Evolutionary conservation across 129 eudicot genomes (phyloP).

Genomic region (Escallonia rubra): DNA sequence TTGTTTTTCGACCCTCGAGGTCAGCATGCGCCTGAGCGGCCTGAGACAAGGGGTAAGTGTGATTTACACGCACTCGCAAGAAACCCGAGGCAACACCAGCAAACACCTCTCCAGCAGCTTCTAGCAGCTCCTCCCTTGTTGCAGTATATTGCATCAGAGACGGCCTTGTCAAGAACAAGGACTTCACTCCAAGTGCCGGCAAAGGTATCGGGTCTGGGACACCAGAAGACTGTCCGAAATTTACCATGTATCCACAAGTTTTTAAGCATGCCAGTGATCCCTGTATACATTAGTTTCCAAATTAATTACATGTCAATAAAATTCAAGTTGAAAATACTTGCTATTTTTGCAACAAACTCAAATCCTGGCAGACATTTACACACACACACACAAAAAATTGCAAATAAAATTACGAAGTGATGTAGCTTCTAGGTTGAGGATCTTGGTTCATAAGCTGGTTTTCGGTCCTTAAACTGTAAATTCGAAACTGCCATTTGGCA

Average conservation of each 20-base stretch:
- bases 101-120: slow-evolving; percentile 44
- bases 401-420: too few species aligned
- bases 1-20: slow-evolving; percentile 51
- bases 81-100: slow-evolving; percentile 41
- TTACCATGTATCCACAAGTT: slow-evolving; percentile 56
- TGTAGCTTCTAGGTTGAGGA: too few species aligned
- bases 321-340: too few species aligned
- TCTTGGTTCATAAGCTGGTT: too few species aligned
- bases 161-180: slow-evolving; percentile 53
- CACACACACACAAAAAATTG: too few species aligned
- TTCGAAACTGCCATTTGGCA: too few species aligned
- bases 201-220: slow-evolving; percentile 50
- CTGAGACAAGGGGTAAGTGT: slow-evolving; percentile 46
- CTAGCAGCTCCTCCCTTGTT: slow-evolving; percentile 45
- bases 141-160: slow-evolving; percentile 34
- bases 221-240: slow-evolving; percentile 60
- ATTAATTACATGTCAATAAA: background rate
- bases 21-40: slow-evolving; percentile 65
- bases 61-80: slow-evolving; percentile 47
- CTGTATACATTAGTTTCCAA: slow-evolving; percentile 14
- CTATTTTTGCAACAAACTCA: too few species aligned
- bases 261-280: slow-evolving; percentile 66
- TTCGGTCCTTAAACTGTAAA: too few species aligned
- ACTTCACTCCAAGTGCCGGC: slow-evolving; percentile 38
- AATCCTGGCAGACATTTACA: too few species aligned